Percentiles rank a stretch among this genome's conserved stretches.
phyloP scores from a whole-genome alignment of 768 basidiomycete species.

The Mycena sanguinolenta region DNA sequence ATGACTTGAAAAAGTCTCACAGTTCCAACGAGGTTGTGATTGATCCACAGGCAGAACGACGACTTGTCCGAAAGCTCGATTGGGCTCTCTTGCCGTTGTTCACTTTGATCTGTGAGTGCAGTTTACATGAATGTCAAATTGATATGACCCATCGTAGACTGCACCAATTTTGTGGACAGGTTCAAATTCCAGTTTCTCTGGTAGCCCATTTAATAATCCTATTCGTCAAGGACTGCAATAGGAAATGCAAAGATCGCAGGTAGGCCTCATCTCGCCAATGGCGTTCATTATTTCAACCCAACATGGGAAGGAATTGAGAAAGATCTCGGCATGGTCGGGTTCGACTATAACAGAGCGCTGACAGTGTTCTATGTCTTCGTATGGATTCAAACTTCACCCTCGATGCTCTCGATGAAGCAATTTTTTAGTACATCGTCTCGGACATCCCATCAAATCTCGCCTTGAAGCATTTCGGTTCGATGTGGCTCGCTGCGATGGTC shows the following conservation, averaged over 20 bases:
- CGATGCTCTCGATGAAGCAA: no score
- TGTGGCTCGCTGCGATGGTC: constrained; percentile 54
- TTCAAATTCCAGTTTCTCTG: no score
- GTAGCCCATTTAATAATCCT: no score
- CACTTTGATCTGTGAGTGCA: constrained; percentile 53
- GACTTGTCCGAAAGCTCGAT: constrained; percentile 53
- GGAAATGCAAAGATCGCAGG: constrained; percentile 53
- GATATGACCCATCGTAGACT: constrained; percentile 41
- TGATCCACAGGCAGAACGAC: constrained; percentile 50
- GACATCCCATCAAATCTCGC: constrained; percentile 60
- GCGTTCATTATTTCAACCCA: constrained; percentile 24
- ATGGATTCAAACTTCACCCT: not conserved
- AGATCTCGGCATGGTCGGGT: constrained; percentile 56
- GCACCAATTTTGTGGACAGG: constrained; percentile 56
- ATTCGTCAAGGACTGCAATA: constrained; percentile 39
- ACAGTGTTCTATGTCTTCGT: constrained; percentile 59
- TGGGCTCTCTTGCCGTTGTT: constrained; percentile 52
- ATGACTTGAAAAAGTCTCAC: constrained; percentile 11
- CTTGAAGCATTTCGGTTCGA: constrained; percentile 56
- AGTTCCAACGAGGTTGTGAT: constrained; percentile 31
- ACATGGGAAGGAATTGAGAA: constrained; percentile 48
- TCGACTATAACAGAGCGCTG: constrained; percentile 56
- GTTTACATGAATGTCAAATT: not conserved
- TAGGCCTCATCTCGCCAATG: constrained; percentile 15
- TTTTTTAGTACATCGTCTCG: constrained; percentile 53